Evolutionary conservation across 306 rosid species (phyloP), one percentile per base, ranked within the genome.

Genomic region (Ormosia semicastrata): DNA sequence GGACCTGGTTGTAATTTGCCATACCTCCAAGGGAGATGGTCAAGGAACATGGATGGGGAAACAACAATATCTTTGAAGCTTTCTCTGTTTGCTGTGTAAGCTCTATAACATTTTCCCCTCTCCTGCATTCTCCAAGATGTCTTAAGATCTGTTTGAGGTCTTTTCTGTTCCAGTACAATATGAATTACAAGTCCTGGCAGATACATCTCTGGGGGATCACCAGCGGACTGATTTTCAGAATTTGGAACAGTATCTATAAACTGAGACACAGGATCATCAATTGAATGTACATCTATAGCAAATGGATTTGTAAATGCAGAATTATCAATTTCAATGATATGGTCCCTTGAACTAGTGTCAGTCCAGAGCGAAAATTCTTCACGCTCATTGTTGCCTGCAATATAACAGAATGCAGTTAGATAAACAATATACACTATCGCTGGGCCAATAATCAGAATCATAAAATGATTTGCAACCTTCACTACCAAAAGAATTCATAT

Each of bases 21-120:
- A 71, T 90, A 94, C 98, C 98, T 94, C 98, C 98, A 94, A 68
- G 98, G 98, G 36, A 94, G 94, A 88, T 94, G 98, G 70, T 94
- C 98, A n/a, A 94, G 93, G 88, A 94, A 93, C 98, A 94, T 94
- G 52, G 97, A 94, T 47, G 92, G 92, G 13, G 97, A 90, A 73
- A 94, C 97, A 78, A 84, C 58, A 69, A 94, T 92, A 81, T 94
- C 97, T 83, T 84, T 92, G 92, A 92, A 94, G 73, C 59, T 89
- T 72, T 94, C 94, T 88, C 91, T 86, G 71, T 77, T 83, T 75
- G 95, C 97, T 41, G 92, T 2, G 69, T 91, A 92, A 71, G 97
- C 98, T 83, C 83, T 90, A 66, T 86, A 90, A 67, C 76, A 66
- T 64, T 39, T 86, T 65, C 54, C 81, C 71, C 56, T 79, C 65